Base-by-base conservation (phyloP, 1,139 yeast species). In the Candida smagusa region DNA sequence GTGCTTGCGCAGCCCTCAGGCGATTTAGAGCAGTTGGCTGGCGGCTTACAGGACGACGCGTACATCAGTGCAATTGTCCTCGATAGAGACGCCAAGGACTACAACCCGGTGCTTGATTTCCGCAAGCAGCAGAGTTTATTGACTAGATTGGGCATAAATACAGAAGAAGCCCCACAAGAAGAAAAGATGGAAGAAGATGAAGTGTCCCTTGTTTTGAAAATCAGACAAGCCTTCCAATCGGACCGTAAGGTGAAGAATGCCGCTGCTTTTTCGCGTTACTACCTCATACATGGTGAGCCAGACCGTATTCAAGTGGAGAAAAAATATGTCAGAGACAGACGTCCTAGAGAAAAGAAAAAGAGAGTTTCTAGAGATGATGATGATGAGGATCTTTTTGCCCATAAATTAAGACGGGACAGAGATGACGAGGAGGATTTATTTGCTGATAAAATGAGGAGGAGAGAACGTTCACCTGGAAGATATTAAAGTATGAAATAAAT, bases 241-340 rank as follows among this genome's bases (percentile, higher is more conserved):
- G 90, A 84, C 55, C 65, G 66, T 35, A 83, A 84, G 48, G 75
- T 75, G 31, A 69, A 68, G 43, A 75, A 78, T 45, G 83, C 90
- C 4, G 64, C 78, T 21, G 74, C 67, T 11, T 74, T 72, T 41
- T 81, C 89, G 22, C 59, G 87, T 30, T 84, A 83, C 55, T 84
- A 84, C 58, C 63, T 83, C 43, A 54, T 82, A 12, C 82, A 84
- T 50, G 94, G 94, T 2, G 92, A 83, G 50, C 94, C 94, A 0
- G 79, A 78, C 34, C 63, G 79, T 39, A 36, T 36, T 6, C 41
- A 33, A 16, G 27, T 34, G 9, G 40, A 37, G 28, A 38, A 35
- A 34, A 38, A 38, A 38, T 30, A 28, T 12, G 37, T 33, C 9
- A 35, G 28, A 41, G 40, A 42, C 12, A 37, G 53, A 28, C 40